Evolutionary conservation across 2,329 filamentous ascomycete genomes (phyloP).

Genomic region (Xenoacremonium recifei): DNA sequence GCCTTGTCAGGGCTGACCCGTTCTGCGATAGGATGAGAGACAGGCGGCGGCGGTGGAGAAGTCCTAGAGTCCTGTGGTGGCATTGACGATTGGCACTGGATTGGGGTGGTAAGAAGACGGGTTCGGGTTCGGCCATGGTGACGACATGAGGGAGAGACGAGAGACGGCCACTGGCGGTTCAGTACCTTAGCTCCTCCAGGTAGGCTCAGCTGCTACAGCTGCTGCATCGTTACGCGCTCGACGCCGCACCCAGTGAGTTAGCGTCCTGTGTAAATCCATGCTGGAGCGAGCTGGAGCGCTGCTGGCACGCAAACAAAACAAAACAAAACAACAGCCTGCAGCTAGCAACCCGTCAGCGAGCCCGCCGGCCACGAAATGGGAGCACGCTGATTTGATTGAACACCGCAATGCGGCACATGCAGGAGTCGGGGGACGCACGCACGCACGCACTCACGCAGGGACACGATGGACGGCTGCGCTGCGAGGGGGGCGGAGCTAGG

Average conservation of each 20-base stretch:
- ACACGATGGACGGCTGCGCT: no score
- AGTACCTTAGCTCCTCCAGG: no score
- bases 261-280: neutral
- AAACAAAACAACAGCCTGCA: neutral
- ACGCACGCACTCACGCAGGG: no score
- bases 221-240: no score
- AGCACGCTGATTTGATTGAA: neutral
- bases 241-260: neutral
- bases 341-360: no score
- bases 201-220: no score
- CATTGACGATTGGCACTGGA: neutral
- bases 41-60: neutral
- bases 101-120: no score
- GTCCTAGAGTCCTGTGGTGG: neutral
- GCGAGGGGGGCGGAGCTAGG: neutral
- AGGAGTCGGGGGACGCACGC: neutral
- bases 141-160: neutral
- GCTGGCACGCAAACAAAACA: neutral
- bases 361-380: no score
- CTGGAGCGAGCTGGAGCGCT: no score
- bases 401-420: neutral
- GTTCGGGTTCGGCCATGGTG: neutral
- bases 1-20: constrained; percentile 22
- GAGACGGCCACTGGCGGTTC: no score
- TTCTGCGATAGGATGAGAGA: constrained; percentile 6